phyloP scores from a whole-genome alignment of 2,329 filamentous ascomycete genomes.

The Ciborinia camelliae region DNA sequence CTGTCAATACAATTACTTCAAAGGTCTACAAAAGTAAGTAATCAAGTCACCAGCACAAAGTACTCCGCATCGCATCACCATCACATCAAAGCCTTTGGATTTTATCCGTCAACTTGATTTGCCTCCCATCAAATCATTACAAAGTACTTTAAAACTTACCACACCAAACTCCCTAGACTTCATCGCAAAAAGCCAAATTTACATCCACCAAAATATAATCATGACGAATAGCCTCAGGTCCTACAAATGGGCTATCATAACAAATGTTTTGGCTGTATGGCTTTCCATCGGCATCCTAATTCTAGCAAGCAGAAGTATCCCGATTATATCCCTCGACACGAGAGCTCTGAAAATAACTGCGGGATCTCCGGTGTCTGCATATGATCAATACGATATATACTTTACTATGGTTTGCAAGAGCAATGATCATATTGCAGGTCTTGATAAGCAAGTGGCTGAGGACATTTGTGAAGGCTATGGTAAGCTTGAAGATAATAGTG shows the following conservation, averaged over 20 bases:
- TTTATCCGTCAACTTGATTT: background rate
- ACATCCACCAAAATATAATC: background rate
- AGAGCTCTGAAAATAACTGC: background rate
- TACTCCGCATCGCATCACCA: no score
- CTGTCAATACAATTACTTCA: no score
- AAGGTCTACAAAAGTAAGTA: no score
- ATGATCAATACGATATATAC: background rate
- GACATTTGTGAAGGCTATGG: background rate
- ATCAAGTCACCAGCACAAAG: no score
- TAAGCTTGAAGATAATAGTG: background rate
- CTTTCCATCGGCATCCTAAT: background rate
- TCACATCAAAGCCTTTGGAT: no score
- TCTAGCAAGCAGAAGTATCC: background rate
- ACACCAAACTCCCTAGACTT: background rate
- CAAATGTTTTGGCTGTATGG: background rate
- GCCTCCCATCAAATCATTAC: background rate
- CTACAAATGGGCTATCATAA: background rate
- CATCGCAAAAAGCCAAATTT: background rate
- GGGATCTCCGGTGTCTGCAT: background rate
- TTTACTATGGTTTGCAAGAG: background rate
- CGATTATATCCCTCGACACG: background rate
- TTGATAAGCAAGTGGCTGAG: background rate
- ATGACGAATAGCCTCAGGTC: background rate
- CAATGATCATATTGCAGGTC: no score
- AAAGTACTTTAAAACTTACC: background rate